phyloP scores from a whole-genome alignment of 495 filamentous ascomycete genomes.

The Penicillium coffeae region DNA sequence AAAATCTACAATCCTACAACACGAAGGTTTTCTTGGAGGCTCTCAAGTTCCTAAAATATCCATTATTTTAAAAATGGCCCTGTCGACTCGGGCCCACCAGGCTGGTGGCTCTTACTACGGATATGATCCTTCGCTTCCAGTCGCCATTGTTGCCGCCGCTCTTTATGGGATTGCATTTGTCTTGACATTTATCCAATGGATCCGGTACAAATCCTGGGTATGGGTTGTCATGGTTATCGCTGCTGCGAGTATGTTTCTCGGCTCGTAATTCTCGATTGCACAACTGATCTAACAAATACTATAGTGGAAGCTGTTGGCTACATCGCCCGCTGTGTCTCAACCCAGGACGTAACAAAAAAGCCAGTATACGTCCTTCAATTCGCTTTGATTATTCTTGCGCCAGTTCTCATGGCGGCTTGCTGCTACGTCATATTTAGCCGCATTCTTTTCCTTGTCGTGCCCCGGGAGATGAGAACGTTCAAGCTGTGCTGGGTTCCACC shows the following conservation, averaged over 20 bases:
- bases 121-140: conserved; percentile 47
- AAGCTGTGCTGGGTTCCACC: conserved; percentile 46
- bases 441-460: conserved; percentile 45
- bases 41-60: no score
- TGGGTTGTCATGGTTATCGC: conserved; percentile 46
- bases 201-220: conserved; percentile 40
- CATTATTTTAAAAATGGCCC: no score
- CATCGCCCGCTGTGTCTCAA: conserved; percentile 34
- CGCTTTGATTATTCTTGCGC: conserved; percentile 33
- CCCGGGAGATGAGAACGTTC: conserved; percentile 31
- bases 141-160: conserved; percentile 44
- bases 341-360: conserved; percentile 24
- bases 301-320: conserved; percentile 48
- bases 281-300: conserved; percentile 1
- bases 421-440: conserved; percentile 54
- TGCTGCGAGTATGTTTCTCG: conserved; percentile 32
- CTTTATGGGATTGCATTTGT: conserved; percentile 43
- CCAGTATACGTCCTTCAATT: conserved; percentile 33
- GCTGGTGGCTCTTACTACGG: conserved; percentile 27
- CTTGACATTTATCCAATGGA: conserved; percentile 34
- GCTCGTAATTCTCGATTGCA: neutral
- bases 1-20: no score
- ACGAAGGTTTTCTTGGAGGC: no score
- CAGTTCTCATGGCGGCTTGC: conserved; percentile 49
- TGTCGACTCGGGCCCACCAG: neutral